These are phyloP conservation scores for Diatrype stigma DNA, from an alignment of 2,329 filamentous ascomycete species.

Conservation along the genomic window DNA sequence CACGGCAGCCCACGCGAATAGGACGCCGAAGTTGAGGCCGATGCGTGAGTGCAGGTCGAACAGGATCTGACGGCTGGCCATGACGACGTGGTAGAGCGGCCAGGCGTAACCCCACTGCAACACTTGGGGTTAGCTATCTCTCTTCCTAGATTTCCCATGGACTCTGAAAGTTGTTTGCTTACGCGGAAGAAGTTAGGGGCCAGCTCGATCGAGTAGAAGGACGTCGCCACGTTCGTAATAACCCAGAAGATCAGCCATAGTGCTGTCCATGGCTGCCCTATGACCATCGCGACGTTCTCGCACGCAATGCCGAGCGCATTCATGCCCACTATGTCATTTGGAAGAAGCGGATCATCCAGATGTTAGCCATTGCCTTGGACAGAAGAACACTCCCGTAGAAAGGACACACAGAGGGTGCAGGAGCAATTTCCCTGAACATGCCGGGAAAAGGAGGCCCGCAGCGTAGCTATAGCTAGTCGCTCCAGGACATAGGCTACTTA, in stretches of 20 bases:
- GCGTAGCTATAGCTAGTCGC: too few species aligned
- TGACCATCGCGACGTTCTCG: conserved; percentile 61
- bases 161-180: too few species aligned
- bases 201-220: conserved; percentile 57
- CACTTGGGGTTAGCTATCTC: too few species aligned
- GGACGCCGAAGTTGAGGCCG: conserved; percentile 56
- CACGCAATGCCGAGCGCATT: conserved; percentile 57
- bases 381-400: too few species aligned
- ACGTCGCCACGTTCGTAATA: conserved; percentile 58
- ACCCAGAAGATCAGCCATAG: conserved; percentile 66
- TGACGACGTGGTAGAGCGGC: conserved; percentile 60
- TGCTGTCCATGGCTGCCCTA: conserved; percentile 55
- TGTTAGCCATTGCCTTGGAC: too few species aligned
- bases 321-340: conserved; percentile 48
- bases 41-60: conserved; percentile 57
- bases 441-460: too few species aligned
- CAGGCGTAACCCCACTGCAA: conserved; percentile 64
- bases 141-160: too few species aligned
- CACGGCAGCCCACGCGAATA: conserved; percentile 54
- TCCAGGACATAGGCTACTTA: neutral
- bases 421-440: too few species aligned
- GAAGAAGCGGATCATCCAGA: neutral
- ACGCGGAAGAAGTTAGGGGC: conserved; percentile 53
- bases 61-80: conserved; percentile 54
- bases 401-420: too few species aligned